Percentiles rank a stretch among this genome's conserved stretches.
phyloP scores from a whole-genome alignment of 2,329 filamentous ascomycete genomes.

The Exophiala viscosa region DNA sequence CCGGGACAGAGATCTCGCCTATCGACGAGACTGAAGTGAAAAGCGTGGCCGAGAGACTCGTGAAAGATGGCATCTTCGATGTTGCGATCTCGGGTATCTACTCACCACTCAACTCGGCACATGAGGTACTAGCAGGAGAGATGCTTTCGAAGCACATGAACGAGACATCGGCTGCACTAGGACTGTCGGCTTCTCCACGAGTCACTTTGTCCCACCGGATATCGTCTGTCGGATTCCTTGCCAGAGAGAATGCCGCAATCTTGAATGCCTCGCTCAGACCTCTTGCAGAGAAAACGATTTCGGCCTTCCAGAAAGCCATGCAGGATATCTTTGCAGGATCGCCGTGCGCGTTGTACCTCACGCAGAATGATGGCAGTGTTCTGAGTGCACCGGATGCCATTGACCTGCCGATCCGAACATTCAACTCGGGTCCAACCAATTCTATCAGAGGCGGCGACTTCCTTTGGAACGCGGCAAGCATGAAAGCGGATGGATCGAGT shows the following conservation, averaged over 20 bases:
- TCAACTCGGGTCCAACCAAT: conserved; percentile 52
- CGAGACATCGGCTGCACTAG: conserved; percentile 33
- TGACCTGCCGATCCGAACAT: conserved; percentile 49
- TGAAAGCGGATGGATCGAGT: background rate
- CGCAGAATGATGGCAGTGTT: conserved; percentile 52
- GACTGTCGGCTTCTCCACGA: conserved; percentile 22
- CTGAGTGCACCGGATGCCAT: conserved; percentile 46
- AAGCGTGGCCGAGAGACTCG: conserved; percentile 28
- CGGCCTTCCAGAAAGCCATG: conserved; percentile 17
- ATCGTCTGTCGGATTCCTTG: conserved; percentile 45
- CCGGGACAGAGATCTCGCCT: conserved; percentile 14
- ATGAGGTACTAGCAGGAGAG: conserved; percentile 22
- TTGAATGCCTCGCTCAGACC: conserved; percentile 52
- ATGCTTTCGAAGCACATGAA: conserved; percentile 41
- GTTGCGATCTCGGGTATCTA: conserved; percentile 47
- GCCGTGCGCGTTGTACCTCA: conserved; percentile 49
- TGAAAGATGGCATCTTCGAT: conserved; percentile 35
- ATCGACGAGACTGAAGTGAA: conserved; percentile 10
- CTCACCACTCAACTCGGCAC: conserved; percentile 43
- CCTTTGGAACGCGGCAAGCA: conserved; percentile 21
- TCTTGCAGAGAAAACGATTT: conserved; percentile 15
- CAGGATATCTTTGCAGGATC: conserved; percentile 7
- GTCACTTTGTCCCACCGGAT: conserved; percentile 45
- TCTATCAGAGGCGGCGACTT: conserved; percentile 51
- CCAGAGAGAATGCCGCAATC: conserved; percentile 63